Evolutionary conservation across 345 rosid genomes (phyloP).

Genomic region (Gossypium stocksii): DNA sequence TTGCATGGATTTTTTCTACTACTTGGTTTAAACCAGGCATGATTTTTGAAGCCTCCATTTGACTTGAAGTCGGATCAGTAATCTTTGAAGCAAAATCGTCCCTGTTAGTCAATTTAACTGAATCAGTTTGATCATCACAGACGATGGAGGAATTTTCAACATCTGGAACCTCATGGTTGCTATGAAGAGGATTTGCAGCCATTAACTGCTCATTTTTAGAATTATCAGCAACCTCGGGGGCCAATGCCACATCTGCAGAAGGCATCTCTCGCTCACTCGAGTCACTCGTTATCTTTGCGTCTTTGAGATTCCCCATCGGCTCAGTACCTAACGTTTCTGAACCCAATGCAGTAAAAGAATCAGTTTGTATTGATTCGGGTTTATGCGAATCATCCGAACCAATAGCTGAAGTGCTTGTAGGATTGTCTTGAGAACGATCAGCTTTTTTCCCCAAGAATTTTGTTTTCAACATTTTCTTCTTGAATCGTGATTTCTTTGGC

Average conservation of each 20-base stretch:
- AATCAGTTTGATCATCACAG: constrained; percentile 9
- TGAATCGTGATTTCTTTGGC: constrained; percentile 54
- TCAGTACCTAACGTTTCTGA: neutral
- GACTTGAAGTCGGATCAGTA: constrained; percentile 11
- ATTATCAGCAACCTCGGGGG: constrained; percentile 16
- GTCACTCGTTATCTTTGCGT: constrained; percentile 1
- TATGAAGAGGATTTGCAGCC: constrained; percentile 12
- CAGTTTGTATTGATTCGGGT: constrained; percentile 15
- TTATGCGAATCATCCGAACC: neutral
- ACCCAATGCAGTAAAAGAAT: constrained; percentile 12
- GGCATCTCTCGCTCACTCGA: constrained; percentile 15
- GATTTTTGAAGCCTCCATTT: constrained; percentile 24
- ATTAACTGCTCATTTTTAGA: constrained; percentile 17
- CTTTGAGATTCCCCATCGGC: constrained; percentile 12
- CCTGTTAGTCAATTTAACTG: constrained; percentile 8
- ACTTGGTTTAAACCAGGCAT: constrained; percentile 29
- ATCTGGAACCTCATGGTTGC: constrained; percentile 12
- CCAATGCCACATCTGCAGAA: constrained; percentile 9
- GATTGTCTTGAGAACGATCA: constrained; percentile 17
- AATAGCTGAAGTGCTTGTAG: neutral
- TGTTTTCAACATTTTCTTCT: constrained; percentile 41
- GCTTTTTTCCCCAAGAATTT: constrained; percentile 18
- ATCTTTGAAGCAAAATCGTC: constrained; percentile 12
- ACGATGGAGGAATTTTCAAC: constrained; percentile 10
- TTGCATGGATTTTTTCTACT: constrained; percentile 35